A percentile compares a stretch with the other conserved stretches of the same genome.
Conservation (phyloP, 495 filamentous ascomycete genomes). For the Massariosphaeria phaeospora region DNA sequence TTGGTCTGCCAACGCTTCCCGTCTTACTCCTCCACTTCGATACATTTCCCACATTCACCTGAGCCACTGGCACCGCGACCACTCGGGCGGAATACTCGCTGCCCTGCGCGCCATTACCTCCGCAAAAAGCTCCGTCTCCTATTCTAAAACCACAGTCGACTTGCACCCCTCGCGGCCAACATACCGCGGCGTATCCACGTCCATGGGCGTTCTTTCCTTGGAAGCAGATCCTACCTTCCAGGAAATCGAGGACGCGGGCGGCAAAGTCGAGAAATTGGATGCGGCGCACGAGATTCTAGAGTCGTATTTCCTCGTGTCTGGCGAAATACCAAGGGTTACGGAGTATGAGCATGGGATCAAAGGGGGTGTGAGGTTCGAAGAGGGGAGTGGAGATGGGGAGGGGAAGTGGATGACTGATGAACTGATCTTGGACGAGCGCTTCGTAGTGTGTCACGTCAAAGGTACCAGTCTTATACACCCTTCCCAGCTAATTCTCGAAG, state of each 20-base stretch:
- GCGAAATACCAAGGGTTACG: conserved; percentile 53
- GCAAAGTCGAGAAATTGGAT: conserved; percentile 43
- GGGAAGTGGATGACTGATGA: conserved; percentile 54
- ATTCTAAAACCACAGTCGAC: conserved; percentile 38
- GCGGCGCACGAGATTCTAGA: conserved; percentile 51
- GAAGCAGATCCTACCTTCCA: conserved; percentile 56
- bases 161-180: conserved; percentile 54
- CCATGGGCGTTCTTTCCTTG: conserved; percentile 46
- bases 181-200: conserved; percentile 49
- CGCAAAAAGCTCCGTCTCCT: conserved; percentile 28
- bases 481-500: neutral
- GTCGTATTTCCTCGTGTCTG: conserved; percentile 54
- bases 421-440: conserved; percentile 54
- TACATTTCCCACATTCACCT: conserved; percentile 41
- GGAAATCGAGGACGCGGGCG: conserved; percentile 50
- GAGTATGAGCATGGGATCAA: conserved; percentile 52
- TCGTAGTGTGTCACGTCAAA: conserved; percentile 56
- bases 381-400: too few relatives aligned
- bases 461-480: conserved; percentile 39
- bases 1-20: conserved; percentile 52
- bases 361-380: conserved; percentile 47
- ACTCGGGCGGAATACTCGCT: conserved; percentile 54
- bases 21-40: conserved; percentile 47
- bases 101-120: conserved; percentile 47
- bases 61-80: conserved; percentile 61